Base-by-base conservation (phyloP, 1,284 basidiomycete species). In the Marasmius fiardii region DNA sequence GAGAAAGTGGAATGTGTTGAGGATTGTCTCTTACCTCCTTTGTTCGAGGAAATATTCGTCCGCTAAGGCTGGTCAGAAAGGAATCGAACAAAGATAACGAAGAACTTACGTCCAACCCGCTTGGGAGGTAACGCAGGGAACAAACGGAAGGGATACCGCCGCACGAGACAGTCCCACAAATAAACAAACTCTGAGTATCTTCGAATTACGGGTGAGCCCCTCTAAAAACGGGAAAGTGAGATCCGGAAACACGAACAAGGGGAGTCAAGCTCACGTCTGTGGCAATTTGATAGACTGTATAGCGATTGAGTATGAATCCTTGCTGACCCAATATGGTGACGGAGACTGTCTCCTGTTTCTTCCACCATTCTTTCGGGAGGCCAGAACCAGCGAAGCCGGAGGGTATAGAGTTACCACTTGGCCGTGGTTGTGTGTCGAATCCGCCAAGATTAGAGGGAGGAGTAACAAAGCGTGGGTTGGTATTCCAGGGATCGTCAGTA, bases 101-200 rank as follows among this genome's bases (percentile, higher is more conserved):
- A 16, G 51, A 62, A 80, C 88, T 75, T 67, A 92, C 93, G 86
- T 68, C 91, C 90, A 58, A 97, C 79, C 45, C 92, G 83, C 70
- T 98, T 98, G 0, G 95, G 95, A 8, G 95, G 95, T 34, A 97
- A 73, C 1, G 84, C 74, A n/a, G 92, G 88, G 58, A 96, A 79
- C n/a, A 97, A 74, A 34, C 95, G 84, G 80, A 97, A 97, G 0
- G 95, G 94, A 75, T 98, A 93, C 51, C 85, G 77, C 60, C 83
- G 79, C 55, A 84, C 72, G 35, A 98, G 75, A 59, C 86, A 88
- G 58, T 95, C 92, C 81, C 92, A 89, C 21, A 98, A 75, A 72
- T 90, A 95, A 6, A 83, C 82, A 67, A 97, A 98, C 68, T 98
- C 95, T 4, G 91, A 93, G 70, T 96, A 98, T 60, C 90, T 78